Evolutionary conservation across 2,329 filamentous ascomycete genomes (phyloP).

Genomic region (Diaporthe eres): DNA sequence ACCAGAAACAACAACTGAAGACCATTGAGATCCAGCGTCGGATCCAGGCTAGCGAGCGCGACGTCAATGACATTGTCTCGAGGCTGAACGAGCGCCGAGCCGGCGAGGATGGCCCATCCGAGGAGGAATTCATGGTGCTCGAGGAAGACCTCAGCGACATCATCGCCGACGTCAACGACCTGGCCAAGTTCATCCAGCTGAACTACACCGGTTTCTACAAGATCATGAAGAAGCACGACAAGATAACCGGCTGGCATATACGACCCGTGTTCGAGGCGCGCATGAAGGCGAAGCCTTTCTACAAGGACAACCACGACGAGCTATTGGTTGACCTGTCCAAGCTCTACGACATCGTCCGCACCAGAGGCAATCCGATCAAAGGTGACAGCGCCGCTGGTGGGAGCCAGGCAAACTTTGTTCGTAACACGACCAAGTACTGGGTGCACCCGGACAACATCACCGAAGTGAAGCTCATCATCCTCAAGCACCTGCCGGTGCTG

Average conservation of each 20-base stretch:
- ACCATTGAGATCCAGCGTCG: slow-evolving; percentile 94
- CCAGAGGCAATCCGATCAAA: slow-evolving; percentile 90
- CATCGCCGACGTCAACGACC: slow-evolving; percentile 97
- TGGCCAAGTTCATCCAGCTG: slow-evolving; percentile 97
- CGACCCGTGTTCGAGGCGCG: slow-evolving; percentile 96
- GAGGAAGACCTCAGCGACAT: slow-evolving; percentile 98
- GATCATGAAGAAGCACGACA: slow-evolving; percentile 99
- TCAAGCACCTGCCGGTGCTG: slow-evolving; percentile 96
- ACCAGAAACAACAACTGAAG: slow-evolving; percentile 97
- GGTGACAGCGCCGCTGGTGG: slow-evolving; percentile 94
- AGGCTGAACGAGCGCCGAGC: slow-evolving; percentile 76
- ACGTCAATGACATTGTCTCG: slow-evolving; percentile 89
- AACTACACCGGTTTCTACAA: slow-evolving; percentile 99
- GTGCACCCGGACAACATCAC: slow-evolving; percentile 99
- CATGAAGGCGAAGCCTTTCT: slow-evolving; percentile 96
- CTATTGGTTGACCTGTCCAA: slow-evolving; percentile 95
- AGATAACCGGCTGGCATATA: slow-evolving; percentile 93
- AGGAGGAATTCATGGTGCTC: slow-evolving; percentile 93
- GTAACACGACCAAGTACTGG: slow-evolving; percentile 99
- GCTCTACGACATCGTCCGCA: slow-evolving; percentile 94
- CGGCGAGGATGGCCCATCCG: slow-evolving; percentile 74
- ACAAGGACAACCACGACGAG: slow-evolving; percentile 98
- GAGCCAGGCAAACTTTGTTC: slow-evolving; percentile 93
- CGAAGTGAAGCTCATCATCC: slow-evolving; percentile 95
- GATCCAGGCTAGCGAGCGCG: slow-evolving; percentile 88